Conservation (phyloP, 192 early-diverging fungal species). For the Coemansia sp. region DNA sequence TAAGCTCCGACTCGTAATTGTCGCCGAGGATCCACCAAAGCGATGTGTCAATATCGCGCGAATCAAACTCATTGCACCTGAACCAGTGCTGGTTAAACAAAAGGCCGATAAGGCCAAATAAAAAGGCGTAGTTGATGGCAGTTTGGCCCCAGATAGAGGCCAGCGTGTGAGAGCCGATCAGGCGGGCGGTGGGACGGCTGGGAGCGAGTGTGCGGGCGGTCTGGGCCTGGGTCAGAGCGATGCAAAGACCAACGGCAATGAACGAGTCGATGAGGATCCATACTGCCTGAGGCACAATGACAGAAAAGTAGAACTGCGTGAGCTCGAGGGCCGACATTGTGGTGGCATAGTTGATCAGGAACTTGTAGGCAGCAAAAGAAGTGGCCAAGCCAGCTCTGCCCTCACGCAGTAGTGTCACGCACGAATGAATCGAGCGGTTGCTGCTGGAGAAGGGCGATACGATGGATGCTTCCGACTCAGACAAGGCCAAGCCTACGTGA, state of each 20-base stretch:
- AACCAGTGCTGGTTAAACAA: slow-evolving; percentile 76
- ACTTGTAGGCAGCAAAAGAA: slow-evolving; percentile 71
- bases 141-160: slow-evolving; percentile 70
- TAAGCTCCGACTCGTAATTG: slow-evolving; percentile 73
- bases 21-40: slow-evolving; percentile 86
- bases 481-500: slow-evolving; percentile 79
- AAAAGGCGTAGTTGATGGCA: slow-evolving; percentile 71
- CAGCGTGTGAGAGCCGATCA: slow-evolving; percentile 73
- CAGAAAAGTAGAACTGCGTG: slow-evolving; percentile 70
- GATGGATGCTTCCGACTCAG: slow-evolving; percentile 79
- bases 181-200: slow-evolving; percentile 73
- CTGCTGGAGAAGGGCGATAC: slow-evolving; percentile 79
- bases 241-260: slow-evolving; percentile 64
- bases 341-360: slow-evolving; percentile 67
- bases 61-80: slow-evolving; percentile 81
- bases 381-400: slow-evolving; percentile 72
- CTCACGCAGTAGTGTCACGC: slow-evolving; percentile 71
- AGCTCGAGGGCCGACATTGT: slow-evolving; percentile 66
- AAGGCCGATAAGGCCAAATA: slow-evolving; percentile 51
- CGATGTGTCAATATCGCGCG: slow-evolving; percentile 60
- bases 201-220: slow-evolving; percentile 62
- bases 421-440: slow-evolving; percentile 63
- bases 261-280: slow-evolving; percentile 80
- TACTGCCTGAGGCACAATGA: slow-evolving; percentile 67
- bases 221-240: slow-evolving; percentile 67